Evolutionary conservation across 805 yeast genomes (phyloP), one percentile per base, ranked within the genome.

Genomic region (Candida sithepensis): DNA sequence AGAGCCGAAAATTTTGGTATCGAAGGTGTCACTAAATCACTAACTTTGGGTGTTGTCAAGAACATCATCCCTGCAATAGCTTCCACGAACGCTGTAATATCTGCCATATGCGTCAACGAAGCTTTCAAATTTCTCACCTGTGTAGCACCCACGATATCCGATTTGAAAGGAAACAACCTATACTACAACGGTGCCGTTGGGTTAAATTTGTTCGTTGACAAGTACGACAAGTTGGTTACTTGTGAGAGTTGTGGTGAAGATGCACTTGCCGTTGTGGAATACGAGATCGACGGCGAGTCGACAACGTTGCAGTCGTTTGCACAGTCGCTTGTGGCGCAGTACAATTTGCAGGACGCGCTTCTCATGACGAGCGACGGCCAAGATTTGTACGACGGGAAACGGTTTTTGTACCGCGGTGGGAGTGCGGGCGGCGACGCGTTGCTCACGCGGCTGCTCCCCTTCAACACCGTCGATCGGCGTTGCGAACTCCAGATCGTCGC

Each of bases 21-120:
- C 41, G 73, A 71, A n/a, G 91, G 92, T 0, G 88, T 92, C 10
- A 85, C 92, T 0, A 75, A 78, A 49, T 69, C 75, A 42, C 75
- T 87, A 36, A 82, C 94, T 0, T 73, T 88, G 44, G 98, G 98
- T 0, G 95, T 92, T 30, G 88, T 89, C 44, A 92, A 92, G 64
- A 85, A 85, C 58, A 91, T 92, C 50, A 85, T 92, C 9, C 99
- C 99, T 0, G 91, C 97, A 1, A 87, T 91, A 45, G 96, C 97
- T 1, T 84, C 96, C 2, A 91, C 97, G 0, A 92, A 94, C 64
- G 96, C 98, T 2, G 77, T 92, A 20, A 79, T 92, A 28, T 96
- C 97, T 0, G 95, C 94, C 0, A 75, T 89, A 5, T 87, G 96
- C 63, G 85, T 94, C 60, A 86, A 85, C 53, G 97, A 90, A 64